These are phyloP conservation scores for Dissophora globulifera DNA, from an alignment of 192 early-diverging fungal genomes.

Conservation along the genomic window DNA sequence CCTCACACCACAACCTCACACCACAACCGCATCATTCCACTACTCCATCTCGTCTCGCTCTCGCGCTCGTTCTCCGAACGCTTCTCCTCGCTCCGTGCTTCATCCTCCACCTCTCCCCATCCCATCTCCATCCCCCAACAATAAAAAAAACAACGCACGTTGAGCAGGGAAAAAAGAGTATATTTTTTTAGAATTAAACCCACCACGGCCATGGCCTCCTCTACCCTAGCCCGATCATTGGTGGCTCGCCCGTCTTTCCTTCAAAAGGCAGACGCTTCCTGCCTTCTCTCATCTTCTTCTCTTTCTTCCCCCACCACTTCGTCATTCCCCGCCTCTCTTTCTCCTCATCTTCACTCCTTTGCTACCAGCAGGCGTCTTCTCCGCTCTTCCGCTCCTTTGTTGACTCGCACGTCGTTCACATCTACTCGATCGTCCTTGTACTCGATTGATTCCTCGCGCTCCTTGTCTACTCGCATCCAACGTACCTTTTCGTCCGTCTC, in stretches of 20 bases:
- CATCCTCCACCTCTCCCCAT: too few species aligned
- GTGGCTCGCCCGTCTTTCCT: conserved; percentile 21
- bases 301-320: conserved; percentile 3
- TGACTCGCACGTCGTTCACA: neutral
- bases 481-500: conserved; percentile 28
- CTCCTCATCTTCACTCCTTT: conserved; percentile 15
- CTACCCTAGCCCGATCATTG: conserved; percentile 27
- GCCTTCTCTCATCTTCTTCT: conserved; percentile 5
- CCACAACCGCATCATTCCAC: too few species aligned
- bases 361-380: neutral
- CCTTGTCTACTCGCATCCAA: neutral
- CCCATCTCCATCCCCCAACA: too few species aligned
- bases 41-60: too few species aligned
- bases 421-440: neutral
- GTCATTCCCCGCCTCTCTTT: neutral
- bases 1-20: too few species aligned
- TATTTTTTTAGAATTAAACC: conserved; percentile 7
- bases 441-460: conserved; percentile 5
- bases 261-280: conserved; percentile 9
- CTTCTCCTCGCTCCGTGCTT: too few species aligned
- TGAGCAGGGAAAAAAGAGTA: too few species aligned
- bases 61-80: too few species aligned
- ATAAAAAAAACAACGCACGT: too few species aligned
- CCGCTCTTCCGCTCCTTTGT: neutral
- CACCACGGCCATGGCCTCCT: conserved; percentile 39